Percentiles rank a stretch among this genome's conserved stretches.
phyloP scores from a whole-genome alignment of 345 rosid genomes.

The Gossypium ekmanianum region DNA sequence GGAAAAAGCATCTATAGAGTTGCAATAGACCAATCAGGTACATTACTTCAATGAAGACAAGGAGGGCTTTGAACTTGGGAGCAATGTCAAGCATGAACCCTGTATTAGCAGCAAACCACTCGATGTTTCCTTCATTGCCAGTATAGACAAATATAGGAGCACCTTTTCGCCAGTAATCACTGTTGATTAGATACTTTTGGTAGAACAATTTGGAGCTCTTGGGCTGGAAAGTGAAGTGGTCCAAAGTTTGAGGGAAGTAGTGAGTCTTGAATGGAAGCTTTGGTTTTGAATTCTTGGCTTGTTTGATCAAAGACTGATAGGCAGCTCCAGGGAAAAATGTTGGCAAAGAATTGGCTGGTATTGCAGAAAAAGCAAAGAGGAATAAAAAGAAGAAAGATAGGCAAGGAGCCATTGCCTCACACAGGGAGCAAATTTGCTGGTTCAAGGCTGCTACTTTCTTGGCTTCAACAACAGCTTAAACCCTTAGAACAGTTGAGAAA shows the following conservation, averaged over 20 bases:
- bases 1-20: not conserved
- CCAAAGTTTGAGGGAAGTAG: slow-evolving; percentile 69
- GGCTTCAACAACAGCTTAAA: not conserved
- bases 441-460: not conserved
- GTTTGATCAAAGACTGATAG: slow-evolving; percentile 27
- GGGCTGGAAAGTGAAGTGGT: slow-evolving; percentile 65
- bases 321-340: slow-evolving; percentile 31
- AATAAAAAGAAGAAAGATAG: slow-evolving; percentile 19
- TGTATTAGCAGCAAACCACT: slow-evolving; percentile 78
- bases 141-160: slow-evolving; percentile 72
- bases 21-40: not conserved
- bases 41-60: slow-evolving; percentile 73
- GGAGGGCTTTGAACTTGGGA: slow-evolving; percentile 72
- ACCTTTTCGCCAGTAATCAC: slow-evolving; percentile 46
- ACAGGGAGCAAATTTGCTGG: not conserved
- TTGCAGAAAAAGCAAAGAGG: slow-evolving; percentile 17
- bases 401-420: slow-evolving; percentile 22
- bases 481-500: slow-evolving; percentile 1
- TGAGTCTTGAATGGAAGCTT: slow-evolving; percentile 41
- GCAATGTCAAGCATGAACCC: slow-evolving; percentile 80
- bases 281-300: slow-evolving; percentile 17
- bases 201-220: slow-evolving; percentile 50
- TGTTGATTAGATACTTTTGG: slow-evolving; percentile 69
- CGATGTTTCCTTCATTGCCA: slow-evolving; percentile 80
- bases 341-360: slow-evolving; percentile 23